These are phyloP conservation scores for Potentilla sterilis DNA, from an alignment of 306 rosid species.

Conservation along the genomic window DNA sequence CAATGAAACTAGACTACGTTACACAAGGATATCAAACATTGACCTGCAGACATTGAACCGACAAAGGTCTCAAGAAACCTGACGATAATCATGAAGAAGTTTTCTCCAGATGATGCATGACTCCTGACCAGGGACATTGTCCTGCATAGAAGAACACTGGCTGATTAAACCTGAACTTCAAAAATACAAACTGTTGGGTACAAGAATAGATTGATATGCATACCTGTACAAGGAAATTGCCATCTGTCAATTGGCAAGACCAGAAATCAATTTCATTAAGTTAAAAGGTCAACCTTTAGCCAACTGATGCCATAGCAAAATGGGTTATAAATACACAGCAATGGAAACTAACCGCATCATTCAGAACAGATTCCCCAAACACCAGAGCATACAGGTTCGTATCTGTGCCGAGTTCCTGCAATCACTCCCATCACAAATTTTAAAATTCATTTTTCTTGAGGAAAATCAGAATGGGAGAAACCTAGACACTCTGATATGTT, in stretches of 20 bases:
- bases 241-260: slow-evolving; percentile 54
- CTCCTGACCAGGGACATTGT: slow-evolving; percentile 81
- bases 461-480: neutral
- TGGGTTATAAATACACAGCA: slow-evolving; percentile 10
- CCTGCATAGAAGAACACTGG: slow-evolving; percentile 41
- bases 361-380: slow-evolving; percentile 97
- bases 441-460: neutral
- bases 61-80: slow-evolving; percentile 97
- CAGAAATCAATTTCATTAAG: slow-evolving; percentile 16
- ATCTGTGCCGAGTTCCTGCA: slow-evolving; percentile 94
- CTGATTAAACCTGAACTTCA: slow-evolving; percentile 32
- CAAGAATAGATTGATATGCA: slow-evolving; percentile 19
- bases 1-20: slow-evolving; percentile 17
- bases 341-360: slow-evolving; percentile 78
- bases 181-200: slow-evolving; percentile 9
- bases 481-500: neutral
- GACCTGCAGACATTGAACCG: slow-evolving; percentile 97
- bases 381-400: slow-evolving; percentile 92
- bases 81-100: slow-evolving; percentile 74
- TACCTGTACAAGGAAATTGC: slow-evolving; percentile 99
- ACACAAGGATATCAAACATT: slow-evolving; percentile 16
- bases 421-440: slow-evolving; percentile 22
- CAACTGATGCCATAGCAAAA: slow-evolving; percentile 18
- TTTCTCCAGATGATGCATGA: slow-evolving; percentile 60
- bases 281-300: slow-evolving; percentile 29